Conservation (phyloP, 31 red algal genomes). For the Porphyra umbilicalis region DNA sequence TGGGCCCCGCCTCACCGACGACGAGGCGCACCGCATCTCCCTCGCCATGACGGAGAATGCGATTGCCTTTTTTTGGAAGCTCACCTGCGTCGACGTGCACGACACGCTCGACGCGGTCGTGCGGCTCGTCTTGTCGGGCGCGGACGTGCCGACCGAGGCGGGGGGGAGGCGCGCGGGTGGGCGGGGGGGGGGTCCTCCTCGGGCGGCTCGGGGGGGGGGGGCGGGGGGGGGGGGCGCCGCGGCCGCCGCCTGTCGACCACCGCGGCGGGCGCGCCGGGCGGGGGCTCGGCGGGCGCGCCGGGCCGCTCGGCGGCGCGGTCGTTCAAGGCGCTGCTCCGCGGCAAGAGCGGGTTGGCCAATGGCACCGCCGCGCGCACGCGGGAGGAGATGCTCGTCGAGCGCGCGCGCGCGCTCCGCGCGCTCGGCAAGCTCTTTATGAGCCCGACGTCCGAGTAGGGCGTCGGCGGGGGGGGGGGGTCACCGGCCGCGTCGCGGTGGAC, state of each 20-base stretch:
- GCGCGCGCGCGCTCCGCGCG: background rate
- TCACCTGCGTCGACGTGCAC: background rate
- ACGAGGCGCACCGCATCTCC: background rate
- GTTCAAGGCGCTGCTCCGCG: background rate
- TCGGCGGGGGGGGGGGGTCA: background rate
- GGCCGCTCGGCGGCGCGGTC: background rate
- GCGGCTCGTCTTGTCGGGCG: background rate
- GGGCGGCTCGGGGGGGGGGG: background rate
- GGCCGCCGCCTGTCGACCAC: background rate
- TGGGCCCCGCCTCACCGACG: background rate
- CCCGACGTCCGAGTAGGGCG: background rate
- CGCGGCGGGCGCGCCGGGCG: background rate
- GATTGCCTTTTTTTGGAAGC: conserved; percentile 6
- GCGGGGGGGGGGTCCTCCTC: background rate
- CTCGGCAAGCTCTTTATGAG: conserved; percentile 12
- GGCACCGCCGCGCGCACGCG: background rate
- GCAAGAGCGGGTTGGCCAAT: background rate
- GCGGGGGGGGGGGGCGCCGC: background rate
- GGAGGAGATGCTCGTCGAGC: background rate
- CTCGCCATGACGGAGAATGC: background rate
- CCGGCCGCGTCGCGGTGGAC: too few species aligned
- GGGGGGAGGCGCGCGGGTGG: background rate
- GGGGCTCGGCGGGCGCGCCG: background rate
- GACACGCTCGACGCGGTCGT: conserved; percentile 3
- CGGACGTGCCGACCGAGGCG: background rate